Evolutionary conservation across 1,284 basidiomycete genomes (phyloP), one percentile per base, ranked within the genome.

Genomic region (Leccinum solheimii): DNA sequence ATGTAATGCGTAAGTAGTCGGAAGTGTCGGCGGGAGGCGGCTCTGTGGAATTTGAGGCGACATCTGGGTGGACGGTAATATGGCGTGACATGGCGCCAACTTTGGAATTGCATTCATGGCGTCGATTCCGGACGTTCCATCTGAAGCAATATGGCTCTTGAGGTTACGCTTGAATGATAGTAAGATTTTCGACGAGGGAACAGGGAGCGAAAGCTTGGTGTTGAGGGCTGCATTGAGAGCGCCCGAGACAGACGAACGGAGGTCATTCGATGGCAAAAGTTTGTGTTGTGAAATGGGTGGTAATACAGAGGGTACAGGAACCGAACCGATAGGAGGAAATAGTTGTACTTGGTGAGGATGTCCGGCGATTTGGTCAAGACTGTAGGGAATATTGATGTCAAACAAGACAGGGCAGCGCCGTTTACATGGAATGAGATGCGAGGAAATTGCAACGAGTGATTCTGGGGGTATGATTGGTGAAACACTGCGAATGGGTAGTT

Each of bases 401-500:
- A 85, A 82, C 10, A 85, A 62, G 21, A 80, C 80, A 1, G 87
- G 83, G 19, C 70, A 68, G 51, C 73, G 65, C 49, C 66, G 50
- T 63, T 67, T 67, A 34, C 68, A 69, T 61, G 62, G 77, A 65
- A 67, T 73, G 66, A 77, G 73, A 74, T 83, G 87, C 7, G 82
- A 85, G 16, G 82, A 86, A 61, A 86, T 82, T 58, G 82, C 75
- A 21, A 82, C 69, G 26, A 90, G 67, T 14, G 85, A 77, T 63
- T 90, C 86, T 7, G 79, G 23, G 23, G 23, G 27, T 68, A 92
- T 83, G 9, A 92, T 81, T 55, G 77, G 74, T 2, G 90, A 91
- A 57, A 91, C 81, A 62, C 88, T 91, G 65, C 6, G 52, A 27
- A 63, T 5, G 14, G 50, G 32, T 57, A 36, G 60, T 66, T 57